Evolutionary conservation across 768 basidiomycete genomes (phyloP).

Genomic region (Lentinula aciculospora): DNA sequence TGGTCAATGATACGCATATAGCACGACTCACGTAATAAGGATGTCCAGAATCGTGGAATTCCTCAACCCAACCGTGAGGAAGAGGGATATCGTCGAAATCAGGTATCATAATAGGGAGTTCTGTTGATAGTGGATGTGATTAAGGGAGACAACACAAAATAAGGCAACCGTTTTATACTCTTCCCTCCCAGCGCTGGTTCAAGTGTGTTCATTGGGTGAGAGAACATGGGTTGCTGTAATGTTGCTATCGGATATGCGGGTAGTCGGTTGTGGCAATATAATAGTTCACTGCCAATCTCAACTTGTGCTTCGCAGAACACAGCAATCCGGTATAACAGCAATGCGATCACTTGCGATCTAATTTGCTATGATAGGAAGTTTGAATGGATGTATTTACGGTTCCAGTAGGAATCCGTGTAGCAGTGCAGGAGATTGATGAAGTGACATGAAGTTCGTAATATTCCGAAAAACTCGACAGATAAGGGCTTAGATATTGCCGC

Average conservation of each 20-base stretch:
- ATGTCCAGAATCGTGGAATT: conserved; percentile 31
- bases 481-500: too few relatives aligned
- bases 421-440: neutral
- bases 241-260: neutral
- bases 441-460: neutral
- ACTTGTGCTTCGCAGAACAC: neutral
- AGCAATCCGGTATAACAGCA: neutral
- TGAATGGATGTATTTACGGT: neutral
- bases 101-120: conserved; percentile 15
- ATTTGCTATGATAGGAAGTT: too few relatives aligned
- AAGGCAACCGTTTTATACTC: neutral
- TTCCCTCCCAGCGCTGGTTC: too few relatives aligned
- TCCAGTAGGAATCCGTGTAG: neutral
- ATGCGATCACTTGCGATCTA: neutral
- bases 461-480: neutral
- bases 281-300: neutral
- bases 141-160: neutral
- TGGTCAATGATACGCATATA: neutral
- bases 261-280: neutral
- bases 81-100: conserved; percentile 22
- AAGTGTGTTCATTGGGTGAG: neutral
- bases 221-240: neutral
- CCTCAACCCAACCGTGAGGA: conserved; percentile 43
- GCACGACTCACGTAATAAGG: conserved; percentile 36
- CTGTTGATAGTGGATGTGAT: neutral